Base-by-base conservation (phyloP, 2,329 filamentous ascomycete genomes). In the Ambrosiella beaveri region DNA sequence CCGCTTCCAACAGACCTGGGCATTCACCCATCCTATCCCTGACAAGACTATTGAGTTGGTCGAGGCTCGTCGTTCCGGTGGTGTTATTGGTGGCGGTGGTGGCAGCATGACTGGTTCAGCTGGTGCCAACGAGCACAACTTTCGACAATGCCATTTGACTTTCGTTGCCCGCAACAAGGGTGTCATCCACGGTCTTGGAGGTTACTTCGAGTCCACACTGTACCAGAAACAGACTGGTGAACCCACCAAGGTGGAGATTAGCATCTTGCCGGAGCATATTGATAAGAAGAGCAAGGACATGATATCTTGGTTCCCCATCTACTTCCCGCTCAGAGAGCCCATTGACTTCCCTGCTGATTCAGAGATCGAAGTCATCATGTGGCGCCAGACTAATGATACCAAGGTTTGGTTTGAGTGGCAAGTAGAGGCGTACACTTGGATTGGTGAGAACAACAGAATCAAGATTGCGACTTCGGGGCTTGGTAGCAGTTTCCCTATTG, bases 381-480 rank as follows among this genome's bases (percentile, higher is more conserved):
- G 89, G 86, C 80, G 93, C 55, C 87, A 94, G 71, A 97, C 93
- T 0, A 91, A 98, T 66, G 88, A 96, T 67, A 81, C 85, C 41
- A 94, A 87, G 69, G 93, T 98, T 7, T 98, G 93, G 94, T 98
- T 98, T 69, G 93, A 98, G 69, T 98, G 93, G 93, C 76, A 93
- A 61, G 84, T 96, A 1, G 93, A 97, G 69, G 87, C 86, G 9
- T 96, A 84, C 69, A 78, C 76, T 17, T 83, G 79, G 73, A 70
- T 80, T 54, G 77, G 77, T 0, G 76, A 76, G n/a, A 74, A 75
- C 44, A 73, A 74, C 63, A 74, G 83, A 58, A 74, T 87, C 69
- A 84, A 84, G 70, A 72, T 88, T 15, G 83, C 75, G 4, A 74
- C 74, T 53, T 84, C 81, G 51, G 83, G 84, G 56, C 68, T 87